These are phyloP conservation scores for Kwoniella sp. DNA, from an alignment of 768 basidiomycete species.

Conservation along the genomic window DNA sequence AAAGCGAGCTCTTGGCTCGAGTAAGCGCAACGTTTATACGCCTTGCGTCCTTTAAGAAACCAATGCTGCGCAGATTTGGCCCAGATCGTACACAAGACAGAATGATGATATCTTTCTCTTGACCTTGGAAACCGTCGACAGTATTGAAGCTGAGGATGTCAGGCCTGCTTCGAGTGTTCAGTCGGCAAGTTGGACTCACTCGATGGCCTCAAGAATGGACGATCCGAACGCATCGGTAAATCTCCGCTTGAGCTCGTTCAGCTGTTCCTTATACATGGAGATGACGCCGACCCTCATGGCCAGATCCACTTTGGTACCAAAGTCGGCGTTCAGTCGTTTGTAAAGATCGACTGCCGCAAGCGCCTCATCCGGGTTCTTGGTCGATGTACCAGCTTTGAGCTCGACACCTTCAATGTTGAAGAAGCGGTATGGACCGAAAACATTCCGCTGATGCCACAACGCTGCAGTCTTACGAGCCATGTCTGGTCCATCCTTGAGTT, in stretches of 20 bases:
- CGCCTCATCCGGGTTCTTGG: conserved; percentile 71
- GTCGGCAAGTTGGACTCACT: conserved; percentile 49
- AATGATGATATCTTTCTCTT: conserved; percentile 98
- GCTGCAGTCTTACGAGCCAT: conserved; percentile 79
- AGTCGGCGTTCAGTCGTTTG: conserved; percentile 64
- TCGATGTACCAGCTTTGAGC: conserved; percentile 62
- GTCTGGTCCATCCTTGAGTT: conserved; percentile 75
- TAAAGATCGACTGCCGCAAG: conserved; percentile 73
- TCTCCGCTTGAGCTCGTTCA: conserved; percentile 64
- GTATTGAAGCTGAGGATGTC: conserved; percentile 69
- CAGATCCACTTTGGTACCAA: conserved; percentile 52
- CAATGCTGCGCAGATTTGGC: conserved; percentile 71
- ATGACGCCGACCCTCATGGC: conserved; percentile 67
- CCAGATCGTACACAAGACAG: conserved; percentile 94
- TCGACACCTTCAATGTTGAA: conserved; percentile 77
- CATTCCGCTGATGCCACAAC: conserved; percentile 74
- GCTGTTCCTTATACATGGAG: conserved; percentile 91
- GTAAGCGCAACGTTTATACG: conserved; percentile 99
- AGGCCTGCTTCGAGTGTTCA: not conserved
- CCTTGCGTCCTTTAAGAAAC: conserved; percentile 80
- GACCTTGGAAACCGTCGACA: conserved; percentile 97
- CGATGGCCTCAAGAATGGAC: conserved; percentile 65
- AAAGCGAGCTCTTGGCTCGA: conserved; percentile 89
- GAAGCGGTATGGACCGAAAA: conserved; percentile 83
- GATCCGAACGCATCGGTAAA: conserved; percentile 71